These are phyloP conservation scores for Blepharisma undulans DNA, from an alignment of 169 alveolate species.

Conservation along the genomic window DNA sequence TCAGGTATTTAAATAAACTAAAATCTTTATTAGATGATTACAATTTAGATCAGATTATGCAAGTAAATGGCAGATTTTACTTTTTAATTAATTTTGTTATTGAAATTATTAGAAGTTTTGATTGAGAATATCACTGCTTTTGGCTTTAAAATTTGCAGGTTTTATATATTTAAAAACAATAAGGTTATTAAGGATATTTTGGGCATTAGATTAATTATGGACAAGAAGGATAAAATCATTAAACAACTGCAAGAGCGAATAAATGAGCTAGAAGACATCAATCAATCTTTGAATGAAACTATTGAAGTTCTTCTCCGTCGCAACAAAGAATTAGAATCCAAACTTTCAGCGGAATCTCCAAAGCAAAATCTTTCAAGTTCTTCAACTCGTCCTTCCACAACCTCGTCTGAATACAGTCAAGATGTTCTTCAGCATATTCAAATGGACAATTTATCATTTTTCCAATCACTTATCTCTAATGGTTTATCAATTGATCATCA, in stretches of 20 bases:
- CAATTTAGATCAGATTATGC: neutral
- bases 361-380: neutral
- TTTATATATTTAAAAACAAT: too few species aligned
- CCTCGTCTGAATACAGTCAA: neutral
- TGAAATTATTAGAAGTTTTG: neutral
- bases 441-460: neutral
- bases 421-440: neutral
- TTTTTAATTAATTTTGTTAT: too few species aligned
- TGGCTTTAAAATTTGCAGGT: neutral
- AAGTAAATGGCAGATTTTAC: neutral
- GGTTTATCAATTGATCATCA: neutral
- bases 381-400: neutral
- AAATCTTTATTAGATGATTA: neutral
- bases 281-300: slow-evolving; percentile 16
- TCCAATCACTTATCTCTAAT: neutral
- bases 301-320: neutral
- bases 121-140: neutral
- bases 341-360: neutral
- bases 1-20: neutral
- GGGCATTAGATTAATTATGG: neutral
- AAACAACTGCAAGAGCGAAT: neutral
- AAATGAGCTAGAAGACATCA: slow-evolving; percentile 10
- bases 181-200: neutral
- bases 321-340: neutral
- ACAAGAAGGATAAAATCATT: neutral